phyloP scores from a whole-genome alignment of 306 rosid genomes.

The Hippophae gyantsensis region DNA sequence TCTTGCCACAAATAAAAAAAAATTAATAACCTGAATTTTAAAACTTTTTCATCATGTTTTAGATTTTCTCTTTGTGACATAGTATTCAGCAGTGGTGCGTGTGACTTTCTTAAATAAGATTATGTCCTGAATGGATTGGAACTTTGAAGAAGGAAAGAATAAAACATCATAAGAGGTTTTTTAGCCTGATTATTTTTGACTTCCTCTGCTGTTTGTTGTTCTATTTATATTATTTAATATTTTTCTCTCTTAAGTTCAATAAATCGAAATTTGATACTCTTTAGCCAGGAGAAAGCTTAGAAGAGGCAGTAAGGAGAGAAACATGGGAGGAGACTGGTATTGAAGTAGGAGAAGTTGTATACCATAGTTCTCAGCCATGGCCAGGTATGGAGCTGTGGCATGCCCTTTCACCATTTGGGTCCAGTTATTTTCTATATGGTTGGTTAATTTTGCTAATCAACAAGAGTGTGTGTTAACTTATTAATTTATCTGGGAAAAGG shows the following conservation, averaged over 20 bases:
- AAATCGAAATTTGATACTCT: conserved; percentile 15
- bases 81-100: not conserved
- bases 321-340: conserved; percentile 96
- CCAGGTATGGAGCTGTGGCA: conserved; percentile 46
- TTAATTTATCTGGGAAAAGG: too few relatives aligned
- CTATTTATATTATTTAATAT: too few relatives aligned
- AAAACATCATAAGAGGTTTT: not conserved
- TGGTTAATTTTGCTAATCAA: too few relatives aligned
- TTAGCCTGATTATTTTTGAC: not conserved
- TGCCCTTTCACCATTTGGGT: conserved; percentile 5
- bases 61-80: not conserved
- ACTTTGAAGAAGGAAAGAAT: too few relatives aligned
- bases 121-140: too few relatives aligned
- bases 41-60: too few relatives aligned
- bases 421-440: not conserved
- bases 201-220: not conserved
- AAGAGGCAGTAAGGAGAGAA: conserved; percentile 95
- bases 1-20: too few relatives aligned
- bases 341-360: conserved; percentile 85
- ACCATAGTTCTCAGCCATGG: conserved; percentile 97
- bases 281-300: conserved; percentile 96
- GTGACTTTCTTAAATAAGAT: too few relatives aligned
- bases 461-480: too few relatives aligned
- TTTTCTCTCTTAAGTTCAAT: not conserved
- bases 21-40: too few relatives aligned